Percentiles rank a stretch among this genome's conserved stretches.
These are phyloP conservation scores for Alternaria hordeiaustralica DNA, from an alignment of 2,329 filamentous ascomycete genomes.

Conservation along the genomic window DNA sequence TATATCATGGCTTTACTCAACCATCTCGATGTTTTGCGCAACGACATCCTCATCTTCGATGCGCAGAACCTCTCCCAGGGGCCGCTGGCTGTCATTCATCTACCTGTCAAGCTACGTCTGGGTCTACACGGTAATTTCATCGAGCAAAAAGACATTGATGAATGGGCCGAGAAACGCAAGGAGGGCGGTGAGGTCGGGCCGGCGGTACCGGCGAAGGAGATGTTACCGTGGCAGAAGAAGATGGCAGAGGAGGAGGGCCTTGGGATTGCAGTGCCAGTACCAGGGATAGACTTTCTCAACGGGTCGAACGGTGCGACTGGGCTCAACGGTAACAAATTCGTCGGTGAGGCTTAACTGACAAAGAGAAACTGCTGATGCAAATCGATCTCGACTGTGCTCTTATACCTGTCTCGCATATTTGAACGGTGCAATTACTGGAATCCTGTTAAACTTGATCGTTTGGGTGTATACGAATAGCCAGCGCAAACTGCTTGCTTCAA, in stretches of 20 bases:
- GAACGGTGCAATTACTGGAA: neutral
- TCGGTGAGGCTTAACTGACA: neutral
- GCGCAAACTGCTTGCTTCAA: neutral
- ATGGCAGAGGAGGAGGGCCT: slow-evolving; percentile 25
- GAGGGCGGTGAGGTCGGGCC: slow-evolving; percentile 36
- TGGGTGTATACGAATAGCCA: neutral
- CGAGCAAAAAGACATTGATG: slow-evolving; percentile 38
- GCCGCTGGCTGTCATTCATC: slow-evolving; percentile 50
- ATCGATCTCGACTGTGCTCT: neutral
- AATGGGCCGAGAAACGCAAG: slow-evolving; percentile 38
- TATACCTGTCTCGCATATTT: neutral
- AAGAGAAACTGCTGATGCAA: neutral
- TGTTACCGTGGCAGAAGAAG: slow-evolving; percentile 41
- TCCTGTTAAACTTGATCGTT: neutral
- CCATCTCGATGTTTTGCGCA: slow-evolving; percentile 50
- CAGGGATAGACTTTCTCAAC: neutral
- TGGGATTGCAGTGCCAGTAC: slow-evolving; percentile 7
- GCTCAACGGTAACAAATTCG: neutral
- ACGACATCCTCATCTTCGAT: slow-evolving; percentile 53
- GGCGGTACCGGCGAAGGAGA: slow-evolving; percentile 24
- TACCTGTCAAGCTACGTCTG: slow-evolving; percentile 47
- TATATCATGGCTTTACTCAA: slow-evolving; percentile 56
- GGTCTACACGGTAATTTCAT: slow-evolving; percentile 45
- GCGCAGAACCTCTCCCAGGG: slow-evolving; percentile 47
- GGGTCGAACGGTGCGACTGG: neutral